phyloP scores from a whole-genome alignment of 148 eudicot genomes.

The Camellia granthamiana region DNA sequence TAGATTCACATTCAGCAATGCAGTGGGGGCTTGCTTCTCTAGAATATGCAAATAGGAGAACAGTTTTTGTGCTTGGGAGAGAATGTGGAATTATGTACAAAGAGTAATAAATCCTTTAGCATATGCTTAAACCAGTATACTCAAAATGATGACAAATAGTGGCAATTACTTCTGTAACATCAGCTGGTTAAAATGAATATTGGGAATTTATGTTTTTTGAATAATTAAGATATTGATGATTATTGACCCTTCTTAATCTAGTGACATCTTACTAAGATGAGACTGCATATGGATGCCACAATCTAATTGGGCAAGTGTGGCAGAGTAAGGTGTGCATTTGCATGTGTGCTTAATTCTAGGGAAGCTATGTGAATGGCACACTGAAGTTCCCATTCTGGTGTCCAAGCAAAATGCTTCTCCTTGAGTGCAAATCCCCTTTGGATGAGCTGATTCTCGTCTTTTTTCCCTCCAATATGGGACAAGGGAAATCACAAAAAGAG shows the following conservation, averaged over 20 bases:
- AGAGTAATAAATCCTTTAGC: too few species aligned
- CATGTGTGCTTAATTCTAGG: not conserved
- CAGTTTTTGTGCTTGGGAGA: too few species aligned
- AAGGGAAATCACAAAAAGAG: not conserved
- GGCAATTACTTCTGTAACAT: too few species aligned
- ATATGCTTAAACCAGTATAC: too few species aligned
- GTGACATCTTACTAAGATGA: not conserved
- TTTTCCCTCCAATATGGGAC: not conserved
- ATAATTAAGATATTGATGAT: not conserved
- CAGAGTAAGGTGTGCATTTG: not conserved
- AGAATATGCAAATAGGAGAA: too few species aligned
- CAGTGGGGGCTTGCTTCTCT: not conserved
- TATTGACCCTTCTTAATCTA: not conserved
- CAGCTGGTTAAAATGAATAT: too few species aligned
- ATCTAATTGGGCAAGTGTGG: not conserved
- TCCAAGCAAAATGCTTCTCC: not conserved
- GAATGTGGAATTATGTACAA: too few species aligned
- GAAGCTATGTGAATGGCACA: not conserved
- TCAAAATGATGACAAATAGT: too few species aligned
- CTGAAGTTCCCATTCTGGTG: not conserved
- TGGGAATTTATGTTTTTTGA: too few species aligned
- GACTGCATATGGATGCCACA: not conserved
- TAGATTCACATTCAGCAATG: not conserved
- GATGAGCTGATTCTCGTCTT: not conserved
- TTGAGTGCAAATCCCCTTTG: not conserved